Evolutionary conservation across 1,284 basidiomycete species (phyloP), one percentile per base, ranked within the genome.

Genomic region (Sporisorium sorghi): DNA sequence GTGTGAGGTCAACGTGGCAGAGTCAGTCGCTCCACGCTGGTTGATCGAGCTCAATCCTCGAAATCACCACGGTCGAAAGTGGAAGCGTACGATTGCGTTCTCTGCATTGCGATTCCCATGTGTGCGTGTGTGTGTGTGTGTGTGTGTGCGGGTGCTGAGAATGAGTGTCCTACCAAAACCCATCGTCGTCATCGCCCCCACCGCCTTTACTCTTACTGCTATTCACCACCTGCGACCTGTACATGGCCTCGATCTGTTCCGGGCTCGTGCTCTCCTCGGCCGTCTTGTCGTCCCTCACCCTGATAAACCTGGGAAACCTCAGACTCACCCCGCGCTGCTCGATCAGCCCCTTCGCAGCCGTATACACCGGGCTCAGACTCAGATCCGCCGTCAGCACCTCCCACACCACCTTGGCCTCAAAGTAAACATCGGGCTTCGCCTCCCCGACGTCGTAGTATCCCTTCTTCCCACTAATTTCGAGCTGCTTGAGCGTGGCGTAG

Each of bases 331-430:
- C 83, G 5, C 81, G 71, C 52, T 66, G 58, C 17, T 83, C 81
- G 14, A 83, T 63, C 24, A 73, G 32, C 71, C 96, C 96, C 84
- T 94, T 92, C n/a, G 93, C 97, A 5, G 97, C 97, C 6, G 93
- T 93, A 84, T 99, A 99, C 30, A 99, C 89, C 0, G 97, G 97
- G 86, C 94, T 97, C 7, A 99, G 86, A 85, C 93, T 97, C 78
- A 99, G 85, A 87, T 99, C 97, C 6, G 97, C 97, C 0, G 96
- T 93, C 79, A 99, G 88, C 32, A 99, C 95, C 86, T 99, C 97
- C 95, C 96, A 99, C 1, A 99, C 93, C 19, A 97, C 54, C 51
- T 78, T 76, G 12, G 81, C 73, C 43, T 83, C 81, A 54, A 85
- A 84, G 54, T 69, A 83, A 7, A 84, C 72, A 48, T 84, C 78